Base-by-base conservation (phyloP, 805 yeast species). In the Starmerella bacillaris region DNA sequence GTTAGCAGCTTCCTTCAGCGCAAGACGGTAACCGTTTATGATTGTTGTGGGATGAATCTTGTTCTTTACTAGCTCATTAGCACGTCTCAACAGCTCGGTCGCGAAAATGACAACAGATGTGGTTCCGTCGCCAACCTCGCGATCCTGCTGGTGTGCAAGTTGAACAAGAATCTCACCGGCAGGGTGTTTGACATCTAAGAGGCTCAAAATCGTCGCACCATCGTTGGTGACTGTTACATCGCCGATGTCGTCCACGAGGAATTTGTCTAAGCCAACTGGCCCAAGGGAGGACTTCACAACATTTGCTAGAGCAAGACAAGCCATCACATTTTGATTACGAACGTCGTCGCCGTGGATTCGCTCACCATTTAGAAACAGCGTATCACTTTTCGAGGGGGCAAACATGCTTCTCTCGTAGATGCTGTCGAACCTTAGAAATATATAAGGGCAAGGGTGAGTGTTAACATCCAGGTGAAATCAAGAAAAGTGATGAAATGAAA, bases 171-270 rank as follows among this genome's bases (percentile, higher is more conserved):
- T 89, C 61, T 83, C 86, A 14, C 96, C 98, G 1, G 98, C 98
- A 24, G 99, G 99, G 57, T 89, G 98, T 59, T 89, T 94, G 34
- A 89, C 96, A 54, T 89, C 98, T 45, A 89, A 64, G 35, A 92
- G 60, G 7, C 82, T 68, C 44, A 89, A 64, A 50, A 89, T 89
- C 4, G 98, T 89, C 40, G 99, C 98, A 46, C 99, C 99, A 58
- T 89, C 99, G 59, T 89, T 89, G 31, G 99, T 89, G 34, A 89
- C 95, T 4, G 94, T 84, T 31, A 89, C 95, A 59, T 92, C 98
- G 44, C 98, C 98, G 59, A 89, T 92, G 52, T 89, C 98, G 58
- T 89, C 99, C 27, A 89, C 99, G 32, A 89, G 67, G 94, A 89
- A 89, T 63, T 89, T 89, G 61, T 89, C 99, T 35, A 89, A 66